Percentiles rank a stretch among this genome's conserved stretches.
Evolutionary conservation across 2,329 filamentous ascomycete species (phyloP).

Genomic region (Fusarium paranaense): DNA sequence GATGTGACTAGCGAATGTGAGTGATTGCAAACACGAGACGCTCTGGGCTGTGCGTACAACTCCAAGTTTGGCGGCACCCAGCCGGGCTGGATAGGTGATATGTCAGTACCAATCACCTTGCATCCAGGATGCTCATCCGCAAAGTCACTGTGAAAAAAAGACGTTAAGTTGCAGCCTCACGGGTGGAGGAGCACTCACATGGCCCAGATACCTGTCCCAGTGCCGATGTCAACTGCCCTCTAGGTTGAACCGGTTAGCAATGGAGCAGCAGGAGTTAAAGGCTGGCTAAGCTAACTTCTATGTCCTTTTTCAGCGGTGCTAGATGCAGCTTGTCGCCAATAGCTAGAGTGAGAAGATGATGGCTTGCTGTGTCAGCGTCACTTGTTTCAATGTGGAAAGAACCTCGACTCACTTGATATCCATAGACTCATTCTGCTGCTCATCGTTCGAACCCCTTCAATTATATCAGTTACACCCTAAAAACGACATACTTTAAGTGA

Average conservation of each 20-base stretch:
- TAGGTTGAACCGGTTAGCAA: background rate
- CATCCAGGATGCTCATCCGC: conserved; percentile 7
- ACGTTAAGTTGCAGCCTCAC: background rate
- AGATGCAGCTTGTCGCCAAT: background rate
- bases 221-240: background rate
- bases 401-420: conserved; percentile 5
- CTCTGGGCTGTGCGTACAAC: background rate
- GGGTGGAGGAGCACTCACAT: background rate
- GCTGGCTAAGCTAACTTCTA: background rate
- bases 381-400: accelerated
- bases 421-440: conserved; percentile 10
- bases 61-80: conserved; percentile 13
- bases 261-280: background rate
- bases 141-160: background rate
- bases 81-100: conserved; percentile 13
- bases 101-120: conserved; percentile 8
- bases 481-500: no score
- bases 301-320: background rate
- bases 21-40: background rate
- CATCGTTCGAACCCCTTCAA: conserved; percentile 2
- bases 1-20: background rate
- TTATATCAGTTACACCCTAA: background rate
- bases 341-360: conserved; percentile 8
- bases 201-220: conserved; percentile 18
- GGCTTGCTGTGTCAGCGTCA: background rate